phyloP scores from a whole-genome alignment of 2,329 filamentous ascomycete species.

The Colletotrichum cordylinicola region DNA sequence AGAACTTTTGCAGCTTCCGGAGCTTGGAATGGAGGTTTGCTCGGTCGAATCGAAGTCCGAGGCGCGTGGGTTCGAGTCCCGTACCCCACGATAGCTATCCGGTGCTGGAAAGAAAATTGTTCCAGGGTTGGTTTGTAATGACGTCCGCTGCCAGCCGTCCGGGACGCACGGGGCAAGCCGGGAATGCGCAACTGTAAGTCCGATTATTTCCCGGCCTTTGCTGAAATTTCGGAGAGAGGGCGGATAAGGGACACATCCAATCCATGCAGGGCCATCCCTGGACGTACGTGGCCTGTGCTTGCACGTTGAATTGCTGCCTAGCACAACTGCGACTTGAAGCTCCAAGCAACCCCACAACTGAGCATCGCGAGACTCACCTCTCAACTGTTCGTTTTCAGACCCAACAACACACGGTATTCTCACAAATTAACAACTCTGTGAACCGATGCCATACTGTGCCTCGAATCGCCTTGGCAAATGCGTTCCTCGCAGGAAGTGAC shows the following conservation, averaged over 20 bases:
- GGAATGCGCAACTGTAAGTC: neutral
- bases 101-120: constrained; percentile 5
- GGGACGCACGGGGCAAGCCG: neutral
- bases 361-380: neutral
- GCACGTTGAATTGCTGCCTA: neutral
- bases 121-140: constrained; percentile 12
- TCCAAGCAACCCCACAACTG: neutral
- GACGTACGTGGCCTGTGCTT: neutral
- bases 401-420: neutral
- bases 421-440: accelerated
- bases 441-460: neutral
- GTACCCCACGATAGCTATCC: neutral
- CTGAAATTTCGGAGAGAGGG: neutral
- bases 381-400: neutral
- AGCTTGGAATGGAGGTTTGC: neutral
- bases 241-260: neutral
- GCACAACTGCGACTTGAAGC: neutral
- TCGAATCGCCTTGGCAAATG: neutral
- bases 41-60: neutral
- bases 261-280: neutral
- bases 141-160: constrained; percentile 1
- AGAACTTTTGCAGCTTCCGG: neutral
- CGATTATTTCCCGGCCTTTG: neutral
- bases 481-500: neutral
- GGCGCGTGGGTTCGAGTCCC: neutral